Base-by-base conservation (phyloP, 371 early-diverging fungal species). In the Ordospora colligata region DNA sequence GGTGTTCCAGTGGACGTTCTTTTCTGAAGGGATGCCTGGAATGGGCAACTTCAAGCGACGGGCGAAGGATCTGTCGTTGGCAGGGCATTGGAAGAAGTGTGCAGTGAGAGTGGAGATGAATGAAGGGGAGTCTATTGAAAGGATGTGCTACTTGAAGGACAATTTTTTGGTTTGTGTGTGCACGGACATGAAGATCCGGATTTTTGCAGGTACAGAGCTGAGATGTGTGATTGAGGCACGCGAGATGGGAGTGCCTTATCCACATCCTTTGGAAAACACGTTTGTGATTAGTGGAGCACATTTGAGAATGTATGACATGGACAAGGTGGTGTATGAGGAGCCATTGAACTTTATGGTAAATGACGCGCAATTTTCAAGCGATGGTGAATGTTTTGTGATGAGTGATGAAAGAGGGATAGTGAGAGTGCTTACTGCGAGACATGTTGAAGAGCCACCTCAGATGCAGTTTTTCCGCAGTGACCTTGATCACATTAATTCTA, bases 401-500 rank as follows among this genome's bases (percentile, higher is more conserved):
- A 43, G 72, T 14, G 78, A 82, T 43, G 69, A 75, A 2, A 17
- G 51, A 8, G 83, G 83, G 2, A 46, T 45, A 10, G 32, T 77
- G 2, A 40, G 23, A 1, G 42, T 69, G 11, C 75, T 66, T 70
- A 37, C 71, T 1, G 17, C 75, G 25, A 42, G 32, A 23, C 10
- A 19, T 11, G n/a, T 45, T 2, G 52, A 43, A 25, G 40, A 47
- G 32, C 45, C 40, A 0, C 69, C 75, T 11, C 22, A 42, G 17
- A 69, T 77, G 46, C 82, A 82, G 62, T 82, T 78, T 67, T 81
- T 81, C 68, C 6, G 9, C 9, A 43, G 64, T 17, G 78, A 78
- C 43, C 69, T 78, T 78, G 53, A 47, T 14, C 73, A 78, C 51
- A 37, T 70, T 10, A 64, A 44, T n/a, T 58, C 43, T 46, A 12